Evolutionary conservation across 2,329 filamentous ascomycete species (phyloP).

Genomic region (Aspergillus costaricaensis): DNA sequence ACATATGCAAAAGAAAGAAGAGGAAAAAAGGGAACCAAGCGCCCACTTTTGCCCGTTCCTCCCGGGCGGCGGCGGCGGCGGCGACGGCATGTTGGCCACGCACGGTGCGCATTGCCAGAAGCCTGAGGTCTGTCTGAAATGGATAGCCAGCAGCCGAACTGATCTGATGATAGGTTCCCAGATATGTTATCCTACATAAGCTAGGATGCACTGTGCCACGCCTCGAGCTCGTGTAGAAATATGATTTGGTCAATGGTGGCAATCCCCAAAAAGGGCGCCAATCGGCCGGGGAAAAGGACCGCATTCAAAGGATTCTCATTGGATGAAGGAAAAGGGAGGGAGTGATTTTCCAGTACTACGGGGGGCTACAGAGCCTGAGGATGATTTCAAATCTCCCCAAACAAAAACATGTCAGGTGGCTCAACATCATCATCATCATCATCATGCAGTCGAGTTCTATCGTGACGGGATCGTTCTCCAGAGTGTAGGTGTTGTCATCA

Average conservation of each 20-base stretch:
- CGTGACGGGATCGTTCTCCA: neutral
- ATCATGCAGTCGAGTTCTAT: neutral
- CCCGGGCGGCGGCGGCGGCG: neutral
- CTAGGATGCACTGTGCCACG: slow-evolving; percentile 14
- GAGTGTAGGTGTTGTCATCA: neutral
- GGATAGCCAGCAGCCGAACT: slow-evolving; percentile 5
- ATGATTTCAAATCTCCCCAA: no score
- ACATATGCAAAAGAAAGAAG: neutral
- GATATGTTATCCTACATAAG: slow-evolving; percentile 15
- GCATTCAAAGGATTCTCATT: neutral
- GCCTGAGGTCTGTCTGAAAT: neutral
- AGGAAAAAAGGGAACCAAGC: neutral
- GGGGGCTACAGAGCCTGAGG: no score
- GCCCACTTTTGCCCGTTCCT: neutral
- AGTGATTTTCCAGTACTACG: neutral
- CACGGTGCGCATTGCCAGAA: slow-evolving; percentile 4
- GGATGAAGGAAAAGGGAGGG: neutral
- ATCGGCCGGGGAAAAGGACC: slow-evolving; percentile 9
- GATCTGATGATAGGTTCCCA: slow-evolving; percentile 21
- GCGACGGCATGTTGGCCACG: slow-evolving; percentile 11
- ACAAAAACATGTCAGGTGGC: neutral
- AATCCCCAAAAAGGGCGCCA: slow-evolving; percentile 8
- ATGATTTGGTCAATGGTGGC: slow-evolving; percentile 18
- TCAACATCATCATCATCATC: neutral
- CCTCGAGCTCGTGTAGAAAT: slow-evolving; percentile 22